Evolutionary conservation across 2,329 filamentous ascomycete genomes (phyloP).

Genomic region (Colletotrichum spinosum): DNA sequence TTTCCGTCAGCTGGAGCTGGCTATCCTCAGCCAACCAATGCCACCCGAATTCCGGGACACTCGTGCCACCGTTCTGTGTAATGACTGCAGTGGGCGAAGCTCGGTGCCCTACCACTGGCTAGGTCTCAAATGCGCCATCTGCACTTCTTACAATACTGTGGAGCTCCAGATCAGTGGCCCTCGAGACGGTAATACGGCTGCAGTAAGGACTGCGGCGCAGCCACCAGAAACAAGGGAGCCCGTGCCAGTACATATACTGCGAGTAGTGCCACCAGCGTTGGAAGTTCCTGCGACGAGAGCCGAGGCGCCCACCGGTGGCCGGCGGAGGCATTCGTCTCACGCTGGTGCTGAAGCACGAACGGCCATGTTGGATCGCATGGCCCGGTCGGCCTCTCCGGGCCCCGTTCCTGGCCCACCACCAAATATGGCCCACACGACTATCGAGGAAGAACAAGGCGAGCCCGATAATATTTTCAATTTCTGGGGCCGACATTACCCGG

Average conservation of each 20-base stretch:
- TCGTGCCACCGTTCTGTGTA: conserved; percentile 87
- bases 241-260: not conserved
- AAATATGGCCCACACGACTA: conserved; percentile 40
- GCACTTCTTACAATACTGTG: conserved; percentile 76
- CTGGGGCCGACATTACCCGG: conserved; percentile 62
- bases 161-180: conserved; percentile 71
- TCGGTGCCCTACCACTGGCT: conserved; percentile 94
- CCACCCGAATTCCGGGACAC: conserved; percentile 84
- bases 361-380: conserved; percentile 53
- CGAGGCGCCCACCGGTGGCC: conserved; percentile 16
- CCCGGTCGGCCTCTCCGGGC: conserved; percentile 39
- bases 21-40: conserved; percentile 93
- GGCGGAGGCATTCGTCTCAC: conserved; percentile 55
- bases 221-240: not conserved
- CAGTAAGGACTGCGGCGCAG: not conserved
- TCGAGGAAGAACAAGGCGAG: conserved; percentile 56
- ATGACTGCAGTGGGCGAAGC: conserved; percentile 92
- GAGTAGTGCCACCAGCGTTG: not conserved
- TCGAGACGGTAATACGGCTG: conserved; percentile 1
- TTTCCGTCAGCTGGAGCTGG: conserved; percentile 89
- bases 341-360: conserved; percentile 47
- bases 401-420: conserved; percentile 20
- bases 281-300: conserved; percentile 6
- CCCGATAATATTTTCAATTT: conserved; percentile 60
- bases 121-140: conserved; percentile 86